A percentile compares a stretch with the other conserved stretches of the same genome.
phyloP scores from a whole-genome alignment of 169 alveolate species.

The Fabrea salina region DNA sequence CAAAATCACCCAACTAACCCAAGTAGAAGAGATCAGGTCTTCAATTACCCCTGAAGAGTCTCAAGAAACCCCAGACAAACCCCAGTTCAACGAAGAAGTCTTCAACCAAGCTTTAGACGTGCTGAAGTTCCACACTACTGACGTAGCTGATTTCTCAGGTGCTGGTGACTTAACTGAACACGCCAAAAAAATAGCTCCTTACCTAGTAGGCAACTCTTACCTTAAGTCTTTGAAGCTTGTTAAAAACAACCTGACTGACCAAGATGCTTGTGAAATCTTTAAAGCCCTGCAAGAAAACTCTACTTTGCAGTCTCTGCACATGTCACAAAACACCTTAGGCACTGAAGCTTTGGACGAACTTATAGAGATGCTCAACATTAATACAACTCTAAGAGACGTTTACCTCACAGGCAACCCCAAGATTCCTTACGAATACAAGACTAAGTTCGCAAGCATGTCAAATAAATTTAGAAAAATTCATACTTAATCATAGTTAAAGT shows the following conservation, averaged over 20 bases:
- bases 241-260: conserved; percentile 1
- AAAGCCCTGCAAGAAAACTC: conserved; percentile 11
- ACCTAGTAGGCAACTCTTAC: background rate
- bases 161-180: conserved; percentile 18
- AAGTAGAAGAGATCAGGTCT: too few relatives aligned
- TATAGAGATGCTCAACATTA: conserved; percentile 1
- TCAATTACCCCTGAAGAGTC: too few relatives aligned
- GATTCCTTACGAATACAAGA: background rate
- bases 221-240: background rate
- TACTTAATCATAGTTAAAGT: conserved; percentile 19
- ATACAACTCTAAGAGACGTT: conserved; percentile 12
- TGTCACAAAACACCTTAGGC: conserved; percentile 5
- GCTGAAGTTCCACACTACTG: background rate
- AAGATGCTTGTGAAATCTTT: conserved; percentile 10
- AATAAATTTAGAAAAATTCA: conserved; percentile 10
- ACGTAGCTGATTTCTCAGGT: background rate
- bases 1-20: too few relatives aligned
- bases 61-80: too few relatives aligned
- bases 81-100: background rate
- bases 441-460: conserved; percentile 11
- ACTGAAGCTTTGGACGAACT: background rate
- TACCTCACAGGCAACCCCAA: conserved; percentile 13
- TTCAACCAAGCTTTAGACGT: conserved; percentile 14
- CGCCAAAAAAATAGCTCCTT: conserved; percentile 12
- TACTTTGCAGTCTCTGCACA: background rate